A percentile compares a stretch with the other conserved stretches of the same genome.
These are phyloP conservation scores for Pestalotiopsis sp. DNA, from an alignment of 2,329 filamentous ascomycete genomes.

Conservation along the genomic window DNA sequence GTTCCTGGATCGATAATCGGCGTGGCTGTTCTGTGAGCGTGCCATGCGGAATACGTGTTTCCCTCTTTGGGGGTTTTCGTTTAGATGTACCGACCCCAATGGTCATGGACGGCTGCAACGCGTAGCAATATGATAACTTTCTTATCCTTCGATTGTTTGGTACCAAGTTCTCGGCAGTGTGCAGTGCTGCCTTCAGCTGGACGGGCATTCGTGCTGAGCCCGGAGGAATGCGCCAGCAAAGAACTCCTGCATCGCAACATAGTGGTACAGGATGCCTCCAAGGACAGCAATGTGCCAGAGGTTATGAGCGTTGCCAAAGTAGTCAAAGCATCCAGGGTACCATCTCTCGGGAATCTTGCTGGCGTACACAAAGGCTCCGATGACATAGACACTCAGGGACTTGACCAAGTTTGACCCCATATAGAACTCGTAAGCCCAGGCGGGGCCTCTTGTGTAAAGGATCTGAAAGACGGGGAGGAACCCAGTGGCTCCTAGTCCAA, in stretches of 20 bases:
- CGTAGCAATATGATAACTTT: not conserved
- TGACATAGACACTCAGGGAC: constrained; percentile 81
- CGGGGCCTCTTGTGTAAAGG: constrained; percentile 71
- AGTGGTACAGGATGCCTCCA: constrained; percentile 96
- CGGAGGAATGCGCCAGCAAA: constrained; percentile 77
- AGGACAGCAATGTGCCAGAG: constrained; percentile 92
- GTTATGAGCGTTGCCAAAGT: constrained; percentile 93
- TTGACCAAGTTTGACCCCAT: constrained; percentile 72
- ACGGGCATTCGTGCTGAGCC: constrained; percentile 60
- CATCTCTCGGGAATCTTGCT: constrained; percentile 91
- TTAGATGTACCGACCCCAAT: not conserved
- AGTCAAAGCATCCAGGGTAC: constrained; percentile 92
- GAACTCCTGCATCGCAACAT: constrained; percentile 92
- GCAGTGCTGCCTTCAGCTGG: constrained; percentile 39
- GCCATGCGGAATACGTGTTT: not conserved
- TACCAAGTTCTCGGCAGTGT: not conserved
- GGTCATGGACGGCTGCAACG: not conserved
- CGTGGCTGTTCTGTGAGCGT: not conserved
- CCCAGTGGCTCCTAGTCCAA: constrained; percentile 82
- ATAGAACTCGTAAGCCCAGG: constrained; percentile 88
- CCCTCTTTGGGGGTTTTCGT: not conserved
- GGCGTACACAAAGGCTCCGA: constrained; percentile 84
- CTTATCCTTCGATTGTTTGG: constrained; percentile 3
- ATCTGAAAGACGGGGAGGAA: constrained; percentile 89
- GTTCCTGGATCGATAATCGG: not conserved